phyloP scores from a whole-genome alignment of 2,329 filamentous ascomycete species.

The Alternaria incomplexa region DNA sequence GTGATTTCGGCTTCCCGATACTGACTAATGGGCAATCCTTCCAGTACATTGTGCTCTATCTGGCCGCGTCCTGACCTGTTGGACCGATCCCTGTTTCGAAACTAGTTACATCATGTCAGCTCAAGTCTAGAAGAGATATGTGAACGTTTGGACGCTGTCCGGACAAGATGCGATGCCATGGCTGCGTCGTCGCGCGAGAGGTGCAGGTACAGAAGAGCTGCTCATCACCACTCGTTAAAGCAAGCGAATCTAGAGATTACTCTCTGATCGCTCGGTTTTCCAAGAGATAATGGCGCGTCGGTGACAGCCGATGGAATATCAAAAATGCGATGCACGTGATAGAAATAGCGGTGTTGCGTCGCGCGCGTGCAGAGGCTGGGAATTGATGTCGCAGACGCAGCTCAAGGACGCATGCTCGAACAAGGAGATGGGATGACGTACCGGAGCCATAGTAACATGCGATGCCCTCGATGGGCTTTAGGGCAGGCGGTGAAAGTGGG shows the following conservation, averaged over 20 bases:
- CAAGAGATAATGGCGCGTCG: neutral
- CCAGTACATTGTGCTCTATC: slow-evolving; percentile 69
- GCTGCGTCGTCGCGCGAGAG: neutral
- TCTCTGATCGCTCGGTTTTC: neutral
- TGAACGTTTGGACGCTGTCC: neutral
- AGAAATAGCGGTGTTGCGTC: slow-evolving; percentile 8
- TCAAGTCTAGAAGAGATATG: neutral
- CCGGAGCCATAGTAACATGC: slow-evolving; percentile 40
- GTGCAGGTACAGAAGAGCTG: neutral
- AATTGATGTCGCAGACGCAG: neutral
- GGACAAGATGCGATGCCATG: neutral
- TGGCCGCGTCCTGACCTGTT: slow-evolving; percentile 64
- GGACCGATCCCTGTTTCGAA: slow-evolving; percentile 63
- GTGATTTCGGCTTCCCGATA: slow-evolving; percentile 76
- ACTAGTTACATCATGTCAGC: slow-evolving; percentile 50
- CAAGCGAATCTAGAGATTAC: neutral
- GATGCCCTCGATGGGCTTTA: slow-evolving; percentile 21
- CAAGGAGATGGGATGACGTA: slow-evolving; percentile 28
- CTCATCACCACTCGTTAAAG: neutral
- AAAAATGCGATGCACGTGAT: slow-evolving; percentile 4
- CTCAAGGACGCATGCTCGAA: neutral
- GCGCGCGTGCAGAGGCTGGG: slow-evolving; percentile 6
- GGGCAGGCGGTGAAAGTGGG: slow-evolving; percentile 25
- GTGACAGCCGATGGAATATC: neutral
- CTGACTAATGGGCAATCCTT: slow-evolving; percentile 86